These are phyloP conservation scores for Sclerotiophoma versabilis DNA, from an alignment of 2,329 filamentous ascomycete genomes.

Conservation along the genomic window DNA sequence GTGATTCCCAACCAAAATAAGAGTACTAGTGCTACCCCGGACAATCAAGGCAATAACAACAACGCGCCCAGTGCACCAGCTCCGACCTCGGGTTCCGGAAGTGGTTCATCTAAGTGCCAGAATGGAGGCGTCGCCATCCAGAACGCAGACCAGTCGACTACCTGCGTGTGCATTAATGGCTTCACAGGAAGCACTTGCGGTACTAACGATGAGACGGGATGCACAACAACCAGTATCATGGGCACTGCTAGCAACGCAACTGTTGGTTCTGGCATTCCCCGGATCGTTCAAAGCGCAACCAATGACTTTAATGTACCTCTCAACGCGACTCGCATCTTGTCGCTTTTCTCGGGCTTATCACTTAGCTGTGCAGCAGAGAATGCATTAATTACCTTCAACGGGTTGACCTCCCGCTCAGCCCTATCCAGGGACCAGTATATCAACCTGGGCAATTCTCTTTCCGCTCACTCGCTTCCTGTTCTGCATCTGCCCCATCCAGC, in stretches of 20 bases:
- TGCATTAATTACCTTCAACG: constrained; percentile 83
- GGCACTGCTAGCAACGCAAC: constrained; percentile 66
- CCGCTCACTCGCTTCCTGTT: constrained; percentile 33
- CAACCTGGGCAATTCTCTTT: constrained; percentile 25
- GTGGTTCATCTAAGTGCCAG: constrained; percentile 63
- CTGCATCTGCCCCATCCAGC: constrained; percentile 34
- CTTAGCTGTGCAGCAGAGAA: constrained; percentile 87
- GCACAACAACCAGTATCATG: constrained; percentile 59
- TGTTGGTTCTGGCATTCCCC: constrained; percentile 78
- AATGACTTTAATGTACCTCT: constrained; percentile 79
- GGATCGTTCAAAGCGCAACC: constrained; percentile 70
- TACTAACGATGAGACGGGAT: constrained; percentile 58
- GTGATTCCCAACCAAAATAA: constrained; percentile 61
- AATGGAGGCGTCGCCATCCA: constrained; percentile 84
- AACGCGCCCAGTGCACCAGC: constrained; percentile 22
- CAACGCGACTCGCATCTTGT: constrained; percentile 71
- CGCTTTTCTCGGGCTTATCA: constrained; percentile 76
- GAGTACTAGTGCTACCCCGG: constrained; percentile 24
- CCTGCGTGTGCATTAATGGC: constrained; percentile 87
- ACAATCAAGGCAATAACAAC: constrained; percentile 28
- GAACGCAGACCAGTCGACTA: constrained; percentile 69
- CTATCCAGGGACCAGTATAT: constrained; percentile 24
- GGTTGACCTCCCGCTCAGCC: constrained; percentile 43
- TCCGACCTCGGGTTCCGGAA: constrained; percentile 30
- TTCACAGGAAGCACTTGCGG: constrained; percentile 74